Base-by-base conservation (phyloP, 441 rosid genomes). In the Daphne laureola region DNA sequence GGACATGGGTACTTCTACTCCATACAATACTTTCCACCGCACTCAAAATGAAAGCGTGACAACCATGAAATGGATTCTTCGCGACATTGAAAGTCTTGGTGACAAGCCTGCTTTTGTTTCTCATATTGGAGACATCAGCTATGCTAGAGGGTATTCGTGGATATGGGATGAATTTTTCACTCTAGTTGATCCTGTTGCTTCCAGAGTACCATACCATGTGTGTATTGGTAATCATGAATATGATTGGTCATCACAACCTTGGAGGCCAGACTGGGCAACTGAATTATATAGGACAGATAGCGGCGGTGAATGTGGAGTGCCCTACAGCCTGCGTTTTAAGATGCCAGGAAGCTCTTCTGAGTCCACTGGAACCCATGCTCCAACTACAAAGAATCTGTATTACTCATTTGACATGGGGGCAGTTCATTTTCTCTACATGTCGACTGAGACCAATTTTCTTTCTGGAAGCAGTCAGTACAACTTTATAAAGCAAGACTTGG, bases 171-270 rank as follows among this genome's bases (percentile, higher is more conserved):
- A 85, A 51, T 87, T 91, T 68, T 87, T 91, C 53, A 46, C 74
- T 64, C 92, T 68, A 55, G 68, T 85, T 0, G 89, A 87, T 61
- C 90, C 96, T 0, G 77, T 87, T 12, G 88, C 98, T 18, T 82
- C 98, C n/a, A 75, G 49, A 61, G 73, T 83, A 15, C 84, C 95
- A 0, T 91, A 87, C 60, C 98, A 87, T 68, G 98, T 91, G 0
- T 87, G 98, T 65, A 87, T 91, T 38, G 98, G 98, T 55, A 91
- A 87, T 65, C 98, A 87, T 43, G 96, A 91, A 57, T 91, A 87
- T 41, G 84, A 91, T 66, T 91, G 98, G 98, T 95, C 92, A 11
- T 69, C 58, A 4, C 98, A 90, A 76, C 96, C 96, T 2, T 90
- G 98, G 98, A 83, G 58, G 66, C 98, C 96, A 12, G 79, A 83